These are phyloP conservation scores for Athelia psychrophila DNA, from an alignment of 1,284 basidiomycete genomes.

Conservation along the genomic window DNA sequence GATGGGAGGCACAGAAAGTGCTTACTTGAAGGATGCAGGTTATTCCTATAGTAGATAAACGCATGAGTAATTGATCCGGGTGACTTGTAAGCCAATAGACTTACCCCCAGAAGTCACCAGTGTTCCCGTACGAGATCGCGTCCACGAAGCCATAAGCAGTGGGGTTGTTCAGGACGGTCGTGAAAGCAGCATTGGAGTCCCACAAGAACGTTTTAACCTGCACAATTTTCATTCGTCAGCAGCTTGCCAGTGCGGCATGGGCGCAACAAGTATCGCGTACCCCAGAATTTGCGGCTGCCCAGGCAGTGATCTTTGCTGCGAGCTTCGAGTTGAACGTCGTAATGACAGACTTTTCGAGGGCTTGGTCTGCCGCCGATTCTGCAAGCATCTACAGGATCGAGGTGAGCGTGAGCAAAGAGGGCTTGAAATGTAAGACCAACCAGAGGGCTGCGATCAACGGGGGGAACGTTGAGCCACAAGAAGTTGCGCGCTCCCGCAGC, in stretches of 20 bases:
- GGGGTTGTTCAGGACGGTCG: constrained; percentile 45
- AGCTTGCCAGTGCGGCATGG: not conserved
- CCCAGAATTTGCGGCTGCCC: constrained; percentile 41
- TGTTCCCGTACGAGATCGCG: constrained; percentile 42
- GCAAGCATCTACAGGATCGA: constrained; percentile 41
- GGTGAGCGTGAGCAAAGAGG: not conserved
- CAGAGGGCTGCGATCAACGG: constrained; percentile 50
- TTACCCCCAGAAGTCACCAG: constrained; percentile 56
- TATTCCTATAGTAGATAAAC: constrained; percentile 29
- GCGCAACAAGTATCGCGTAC: constrained; percentile 29
- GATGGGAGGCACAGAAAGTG: constrained; percentile 6
- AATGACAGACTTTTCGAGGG: constrained; percentile 45
- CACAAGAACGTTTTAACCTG: constrained; percentile 49
- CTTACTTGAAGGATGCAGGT: constrained; percentile 47
- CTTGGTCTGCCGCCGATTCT: constrained; percentile 37
- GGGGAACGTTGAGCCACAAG: constrained; percentile 59
- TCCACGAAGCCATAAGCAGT: constrained; percentile 52
- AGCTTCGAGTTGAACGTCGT: constrained; percentile 48
- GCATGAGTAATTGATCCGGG: constrained; percentile 3
- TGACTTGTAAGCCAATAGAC: constrained; percentile 13
- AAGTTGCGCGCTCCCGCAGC: constrained; percentile 54
- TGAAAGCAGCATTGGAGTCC: constrained; percentile 53
- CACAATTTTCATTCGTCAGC: not conserved
- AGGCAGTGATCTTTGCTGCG: constrained; percentile 31
- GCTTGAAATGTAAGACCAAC: constrained; percentile 28